Conservation (phyloP, 2,329 filamentous ascomycete genomes). For the Colletotrichum graminicola region DNA sequence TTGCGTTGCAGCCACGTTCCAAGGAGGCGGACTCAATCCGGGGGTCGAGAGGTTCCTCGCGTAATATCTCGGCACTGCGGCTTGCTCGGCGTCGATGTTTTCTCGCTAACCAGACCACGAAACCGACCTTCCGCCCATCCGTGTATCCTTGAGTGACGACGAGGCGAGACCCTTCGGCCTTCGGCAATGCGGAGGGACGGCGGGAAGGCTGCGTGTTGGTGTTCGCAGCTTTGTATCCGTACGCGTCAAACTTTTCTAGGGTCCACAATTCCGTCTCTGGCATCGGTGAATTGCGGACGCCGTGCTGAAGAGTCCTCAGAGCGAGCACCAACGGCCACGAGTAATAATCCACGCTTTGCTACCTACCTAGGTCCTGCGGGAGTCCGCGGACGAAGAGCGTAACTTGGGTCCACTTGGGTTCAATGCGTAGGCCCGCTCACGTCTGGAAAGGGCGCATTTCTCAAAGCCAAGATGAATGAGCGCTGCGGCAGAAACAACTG, state of each 20-base stretch:
- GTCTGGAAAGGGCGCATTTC: constrained; percentile 1
- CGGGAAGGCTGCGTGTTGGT: not conserved
- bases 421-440: constrained; percentile 10
- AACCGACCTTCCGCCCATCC: not conserved
- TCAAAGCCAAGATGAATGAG: constrained; percentile 33
- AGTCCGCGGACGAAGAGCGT: not conserved
- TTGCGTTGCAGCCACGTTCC: constrained; percentile 15
- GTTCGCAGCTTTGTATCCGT: constrained; percentile 10
- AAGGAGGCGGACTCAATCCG: not conserved
- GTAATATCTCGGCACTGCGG: not conserved
- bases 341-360: not conserved
- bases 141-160: not conserved
- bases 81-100: not conserved
- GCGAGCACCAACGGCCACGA: not conserved
- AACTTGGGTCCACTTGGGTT: constrained; percentile 15
- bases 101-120: too few species aligned
- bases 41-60: not conserved
- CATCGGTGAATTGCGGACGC: not conserved
- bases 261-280: constrained; percentile 3
- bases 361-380: not conserved
- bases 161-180: constrained; percentile 9
- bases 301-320: not conserved
- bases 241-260: constrained; percentile 34
- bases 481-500: constrained; percentile 18
- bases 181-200: constrained; percentile 17